Evolutionary conservation across 352 stramenopile genomes (phyloP).

Genomic region (Phytophthora sojae): DNA sequence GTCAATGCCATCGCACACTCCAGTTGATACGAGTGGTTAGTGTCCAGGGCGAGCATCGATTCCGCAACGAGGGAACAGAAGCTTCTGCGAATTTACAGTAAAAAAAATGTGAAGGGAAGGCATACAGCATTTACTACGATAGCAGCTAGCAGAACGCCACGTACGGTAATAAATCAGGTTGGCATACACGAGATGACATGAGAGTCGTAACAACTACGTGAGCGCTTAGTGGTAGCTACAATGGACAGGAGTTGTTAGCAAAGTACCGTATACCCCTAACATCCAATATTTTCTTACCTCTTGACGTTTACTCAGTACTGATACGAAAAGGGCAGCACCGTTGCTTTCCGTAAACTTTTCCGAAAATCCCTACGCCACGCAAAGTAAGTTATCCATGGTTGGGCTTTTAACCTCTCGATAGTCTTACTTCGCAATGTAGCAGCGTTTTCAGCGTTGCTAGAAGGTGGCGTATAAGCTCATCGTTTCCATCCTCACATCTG

Average conservation of each 20-base stretch:
- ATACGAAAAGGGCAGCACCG: constrained; percentile 8
- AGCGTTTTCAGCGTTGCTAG: constrained; percentile 21
- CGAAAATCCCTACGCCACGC: constrained; percentile 10
- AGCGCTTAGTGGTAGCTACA: constrained; percentile 20
- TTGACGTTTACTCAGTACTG: constrained; percentile 19
- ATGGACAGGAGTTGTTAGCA: background rate
- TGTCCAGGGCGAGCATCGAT: constrained; percentile 18
- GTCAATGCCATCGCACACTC: constrained; percentile 20
- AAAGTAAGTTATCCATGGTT: background rate
- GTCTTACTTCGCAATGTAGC: constrained; percentile 23
- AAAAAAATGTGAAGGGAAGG: background rate
- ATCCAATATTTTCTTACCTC: constrained; percentile 5
- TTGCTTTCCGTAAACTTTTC: constrained; percentile 14
- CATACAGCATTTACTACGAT: too few species aligned
- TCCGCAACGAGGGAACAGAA: constrained; percentile 19
- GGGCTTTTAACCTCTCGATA: background rate
- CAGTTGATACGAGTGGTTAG: constrained; percentile 6
- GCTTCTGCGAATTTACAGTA: background rate
- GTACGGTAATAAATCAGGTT: constrained; percentile 11
- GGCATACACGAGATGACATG: background rate
- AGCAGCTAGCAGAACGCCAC: constrained; percentile 3
- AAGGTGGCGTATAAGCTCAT: constrained; percentile 27
- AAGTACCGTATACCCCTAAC: background rate
- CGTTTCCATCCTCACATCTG: constrained; percentile 19
- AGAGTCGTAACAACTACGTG: constrained; percentile 15